Percentiles rank a stretch among this genome's conserved stretches.
Evolutionary conservation across 306 rosid genomes (phyloP).

Genomic region (Rosa persica): DNA sequence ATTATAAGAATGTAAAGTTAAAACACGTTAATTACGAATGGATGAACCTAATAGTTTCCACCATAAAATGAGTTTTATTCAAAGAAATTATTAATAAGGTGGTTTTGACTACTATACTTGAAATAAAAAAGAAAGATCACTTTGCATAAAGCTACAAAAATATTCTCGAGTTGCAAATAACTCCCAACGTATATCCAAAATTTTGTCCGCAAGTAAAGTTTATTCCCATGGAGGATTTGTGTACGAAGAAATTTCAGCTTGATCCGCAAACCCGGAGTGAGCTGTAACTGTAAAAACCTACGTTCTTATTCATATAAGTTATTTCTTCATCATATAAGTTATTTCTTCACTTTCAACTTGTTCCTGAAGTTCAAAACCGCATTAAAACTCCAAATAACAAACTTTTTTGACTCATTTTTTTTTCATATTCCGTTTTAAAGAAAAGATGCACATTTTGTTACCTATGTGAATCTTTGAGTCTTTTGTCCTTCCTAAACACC

Average conservation of each 20-base stretch:
- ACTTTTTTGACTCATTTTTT: not conserved
- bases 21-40: too few relatives aligned
- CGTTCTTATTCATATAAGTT: not conserved
- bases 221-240: not conserved
- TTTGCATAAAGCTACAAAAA: not conserved
- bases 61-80: not conserved
- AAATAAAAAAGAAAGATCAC: not conserved
- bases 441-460: not conserved
- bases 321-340: not conserved
- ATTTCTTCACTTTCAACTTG: not conserved
- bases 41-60: too few relatives aligned
- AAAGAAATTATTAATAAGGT: not conserved
- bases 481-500: not conserved
- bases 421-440: not conserved
- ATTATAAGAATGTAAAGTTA: too few relatives aligned
- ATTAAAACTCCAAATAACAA: conserved; percentile 4
- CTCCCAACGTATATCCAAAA: not conserved
- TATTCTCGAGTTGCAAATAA: not conserved
- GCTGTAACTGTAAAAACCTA: too few relatives aligned
- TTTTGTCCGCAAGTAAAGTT: not conserved
- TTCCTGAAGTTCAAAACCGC: not conserved
- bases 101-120: not conserved
- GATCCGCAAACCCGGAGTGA: not conserved
- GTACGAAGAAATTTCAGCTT: not conserved
- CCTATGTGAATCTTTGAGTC: not conserved